phyloP scores from a whole-genome alignment of 306 rosid genomes.

The Quercus mongolica region DNA sequence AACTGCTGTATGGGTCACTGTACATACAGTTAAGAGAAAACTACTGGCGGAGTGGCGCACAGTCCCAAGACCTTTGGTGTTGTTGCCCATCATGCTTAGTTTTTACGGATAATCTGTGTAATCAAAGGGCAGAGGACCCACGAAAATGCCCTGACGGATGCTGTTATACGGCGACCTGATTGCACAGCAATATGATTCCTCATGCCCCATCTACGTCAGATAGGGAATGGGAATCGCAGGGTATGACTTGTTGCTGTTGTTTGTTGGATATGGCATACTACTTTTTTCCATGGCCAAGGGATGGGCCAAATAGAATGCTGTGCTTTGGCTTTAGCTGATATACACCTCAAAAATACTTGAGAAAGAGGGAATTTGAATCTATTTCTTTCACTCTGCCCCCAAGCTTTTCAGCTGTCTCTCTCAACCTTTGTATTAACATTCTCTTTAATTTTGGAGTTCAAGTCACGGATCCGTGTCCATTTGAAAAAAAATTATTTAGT shows the following conservation, averaged over 20 bases:
- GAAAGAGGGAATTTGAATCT: conserved; percentile 32
- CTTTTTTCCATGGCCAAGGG: conserved; percentile 42
- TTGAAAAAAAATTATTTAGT: no score
- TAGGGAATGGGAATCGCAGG: conserved; percentile 19
- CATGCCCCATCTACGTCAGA: conserved; percentile 37
- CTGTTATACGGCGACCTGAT: conserved; percentile 20
- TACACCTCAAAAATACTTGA: conserved; percentile 37
- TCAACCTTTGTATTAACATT: conserved; percentile 48
- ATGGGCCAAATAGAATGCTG: conserved; percentile 38
- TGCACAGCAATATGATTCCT: neutral
- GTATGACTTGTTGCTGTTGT: conserved; percentile 12
- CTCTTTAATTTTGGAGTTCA: conserved; percentile 21
- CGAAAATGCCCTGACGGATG: conserved; percentile 30
- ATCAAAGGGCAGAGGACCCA: neutral
- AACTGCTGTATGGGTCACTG: no score
- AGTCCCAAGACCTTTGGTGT: neutral
- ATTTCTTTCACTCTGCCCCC: conserved; percentile 34
- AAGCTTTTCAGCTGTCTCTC: conserved; percentile 32
- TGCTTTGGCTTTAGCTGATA: conserved; percentile 12
- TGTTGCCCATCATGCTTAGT: neutral
- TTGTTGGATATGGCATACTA: conserved; percentile 22
- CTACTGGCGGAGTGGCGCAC: neutral
- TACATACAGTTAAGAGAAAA: neutral
- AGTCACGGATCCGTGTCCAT: neutral
- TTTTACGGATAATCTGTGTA: neutral